Evolutionary conservation across 352 stramenopile species (phyloP).

Genomic region (Pythium utonaiense): DNA sequence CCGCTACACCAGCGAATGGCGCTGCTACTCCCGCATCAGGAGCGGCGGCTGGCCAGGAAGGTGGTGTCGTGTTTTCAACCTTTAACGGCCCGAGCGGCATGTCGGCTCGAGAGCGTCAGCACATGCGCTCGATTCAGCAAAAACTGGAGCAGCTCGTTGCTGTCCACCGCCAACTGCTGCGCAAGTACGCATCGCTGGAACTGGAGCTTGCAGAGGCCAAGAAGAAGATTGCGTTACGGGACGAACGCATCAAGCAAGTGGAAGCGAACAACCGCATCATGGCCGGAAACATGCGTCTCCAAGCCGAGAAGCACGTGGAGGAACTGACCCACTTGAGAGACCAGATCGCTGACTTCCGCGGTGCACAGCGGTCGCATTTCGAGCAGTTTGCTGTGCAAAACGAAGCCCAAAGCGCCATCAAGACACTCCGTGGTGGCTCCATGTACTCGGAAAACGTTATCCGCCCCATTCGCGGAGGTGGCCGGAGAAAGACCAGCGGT

Average conservation of each 20-base stretch:
- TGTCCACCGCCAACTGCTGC: slow-evolving; percentile 85
- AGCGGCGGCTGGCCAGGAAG: not conserved
- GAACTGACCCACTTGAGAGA: slow-evolving; percentile 84
- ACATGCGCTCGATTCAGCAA: slow-evolving; percentile 89
- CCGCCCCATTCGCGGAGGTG: slow-evolving; percentile 68
- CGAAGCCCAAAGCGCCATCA: slow-evolving; percentile 27
- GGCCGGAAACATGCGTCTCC: slow-evolving; percentile 84
- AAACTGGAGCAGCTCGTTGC: slow-evolving; percentile 90
- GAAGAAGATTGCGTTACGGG: slow-evolving; percentile 86
- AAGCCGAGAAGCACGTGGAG: slow-evolving; percentile 87
- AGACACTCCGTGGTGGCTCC: slow-evolving; percentile 55
- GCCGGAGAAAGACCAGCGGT: slow-evolving; percentile 52
- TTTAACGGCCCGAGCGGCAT: slow-evolving; percentile 51
- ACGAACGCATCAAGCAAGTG: slow-evolving; percentile 90
- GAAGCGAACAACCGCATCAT: slow-evolving; percentile 86
- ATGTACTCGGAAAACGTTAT: slow-evolving; percentile 47
- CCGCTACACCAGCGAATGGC: not conserved
- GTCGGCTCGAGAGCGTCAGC: slow-evolving; percentile 75
- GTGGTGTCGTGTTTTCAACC: not conserved
- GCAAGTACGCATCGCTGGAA: slow-evolving; percentile 89
- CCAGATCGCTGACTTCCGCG: slow-evolving; percentile 81
- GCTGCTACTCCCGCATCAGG: not conserved
- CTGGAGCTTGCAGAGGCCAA: slow-evolving; percentile 84
- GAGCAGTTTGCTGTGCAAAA: slow-evolving; percentile 60
- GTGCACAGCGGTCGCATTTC: slow-evolving; percentile 73